Evolutionary conservation across 1,284 basidiomycete species (phyloP), one percentile per base, ranked within the genome.

Genomic region (Tilletia horrida): DNA sequence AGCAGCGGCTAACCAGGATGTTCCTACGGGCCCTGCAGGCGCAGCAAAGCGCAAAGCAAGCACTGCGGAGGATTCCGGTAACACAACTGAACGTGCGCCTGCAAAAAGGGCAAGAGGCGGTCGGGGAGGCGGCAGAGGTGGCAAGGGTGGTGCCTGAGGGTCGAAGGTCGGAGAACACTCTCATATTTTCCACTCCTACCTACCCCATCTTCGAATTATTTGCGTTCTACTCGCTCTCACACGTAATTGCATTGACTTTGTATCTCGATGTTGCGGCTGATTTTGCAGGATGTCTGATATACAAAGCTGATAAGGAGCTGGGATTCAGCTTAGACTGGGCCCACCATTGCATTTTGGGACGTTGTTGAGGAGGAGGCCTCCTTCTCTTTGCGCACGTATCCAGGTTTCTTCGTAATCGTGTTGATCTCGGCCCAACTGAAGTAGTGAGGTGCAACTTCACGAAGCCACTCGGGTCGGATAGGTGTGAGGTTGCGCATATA

Each of bases 401-500:
- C 55, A n/a, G 55, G 55, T 29, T 59, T 59, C 31, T 59, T 59
- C 29, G 55, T 35, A 1, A 59, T 31, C 13, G 55, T 40, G 31
- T 59, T 59, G 55, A 59, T 59, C 55, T 59, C 55, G 29, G 55
- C 55, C 55, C 55, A 59, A 29, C 55, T 59, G 45, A 65, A 65
- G 64, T 65, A 65, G 50, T 65, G 64, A 16, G 52, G 40, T 40
- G 65, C 55, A 11, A 81, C 90, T 86, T 97, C 93, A 63, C 96
- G 82, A 59, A 98, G 82, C 95, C 95, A 97, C 50, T 88, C 83
- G 0, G 93, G 90, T 80, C 96, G 94, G 81, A 98, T 97, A 78
- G 96, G 93, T 93, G 97, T 97, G 50, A 93, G 87, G 86, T 97
- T 93, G 67, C 92, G 89, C 80, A 84, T 84, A 75, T 83, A 86